phyloP scores from a whole-genome alignment of 2,329 filamentous ascomycete genomes.

The Biscogniauxia mediterranea region DNA sequence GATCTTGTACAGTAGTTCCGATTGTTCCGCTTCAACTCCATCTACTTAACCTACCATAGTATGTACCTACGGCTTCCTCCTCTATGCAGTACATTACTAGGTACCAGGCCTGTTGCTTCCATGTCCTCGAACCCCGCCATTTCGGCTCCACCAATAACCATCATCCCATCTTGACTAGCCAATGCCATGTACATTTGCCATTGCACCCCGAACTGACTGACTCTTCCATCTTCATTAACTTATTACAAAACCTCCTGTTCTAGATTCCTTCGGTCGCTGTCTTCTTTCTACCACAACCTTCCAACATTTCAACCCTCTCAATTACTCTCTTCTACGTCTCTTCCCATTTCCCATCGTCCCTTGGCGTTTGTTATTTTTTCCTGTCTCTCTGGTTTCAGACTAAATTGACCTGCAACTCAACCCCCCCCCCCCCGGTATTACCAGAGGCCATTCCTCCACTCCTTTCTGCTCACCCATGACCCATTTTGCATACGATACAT shows the following conservation, averaged over 20 bases:
- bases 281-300: not conserved
- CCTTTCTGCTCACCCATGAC: conserved; percentile 10
- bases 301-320: not conserved
- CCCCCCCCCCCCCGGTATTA: not conserved
- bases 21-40: no score
- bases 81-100: no score
- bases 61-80: no score
- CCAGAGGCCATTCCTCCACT: not conserved
- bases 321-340: no score
- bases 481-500: conserved; percentile 11
- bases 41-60: no score
- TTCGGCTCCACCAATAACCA: conserved; percentile 3
- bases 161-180: conserved; percentile 5
- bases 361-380: no score
- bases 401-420: not conserved
- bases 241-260: conserved; percentile 1
- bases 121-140: not conserved
- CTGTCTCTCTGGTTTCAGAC: not conserved
- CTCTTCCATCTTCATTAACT: not conserved
- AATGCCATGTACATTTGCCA: not conserved
- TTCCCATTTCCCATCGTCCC: no score
- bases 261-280: not conserved
- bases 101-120: no score
- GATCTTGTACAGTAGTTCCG: no score
- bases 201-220: not conserved